Evolutionary conservation across 805 yeast genomes (phyloP), one percentile per base, ranked within the genome.

Genomic region (Candida corydali): DNA sequence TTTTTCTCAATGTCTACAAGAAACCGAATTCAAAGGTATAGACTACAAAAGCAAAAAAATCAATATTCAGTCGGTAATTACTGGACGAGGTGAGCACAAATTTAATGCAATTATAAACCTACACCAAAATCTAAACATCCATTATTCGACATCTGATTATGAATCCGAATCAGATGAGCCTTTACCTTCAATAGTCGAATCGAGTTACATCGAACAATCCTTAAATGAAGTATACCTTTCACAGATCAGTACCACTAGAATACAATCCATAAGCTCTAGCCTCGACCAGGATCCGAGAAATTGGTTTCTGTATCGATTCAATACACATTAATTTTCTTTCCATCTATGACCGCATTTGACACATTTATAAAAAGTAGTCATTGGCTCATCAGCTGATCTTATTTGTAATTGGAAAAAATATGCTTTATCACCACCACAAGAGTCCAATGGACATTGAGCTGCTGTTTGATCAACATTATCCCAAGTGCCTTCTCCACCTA

Each of bases 401-500:
- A 93, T 93, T 61, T 93, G 98, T 41, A 93, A 69, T 64, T 93
- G 98, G 74, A 89, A 93, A 70, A 86, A 93, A 63, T 93, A 93
- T 0, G 98, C 98, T 61, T 87, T 86, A 47, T 78, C 84, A 46
- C 82, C 81, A 27, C 86, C 95, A 68, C 98, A 93, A 2, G 69
- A 54, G 40, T 86, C 95, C 29, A 78, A 70, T 3, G 97, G 96
- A 69, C 98, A 91, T 57, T 91, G 95, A 0, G 91, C 86, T 1
- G 80, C 70, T 0, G 98, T 93, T 57, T 93, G 97, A 56, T 93
- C 98, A 18, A 93, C 98, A 54, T 93, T 91, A 58, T 91, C 98
- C 98, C 98, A 93, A 1, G 97, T 94, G 20, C 96, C 97, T 43
- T 80, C 93, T 24, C 95, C 96, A 39, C 98, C 98, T 12, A 93